Percentiles rank a stretch among this genome's conserved stretches.
Evolutionary conservation across 495 filamentous ascomycete genomes (phyloP).

Genomic region (Neurospora africana): DNA sequence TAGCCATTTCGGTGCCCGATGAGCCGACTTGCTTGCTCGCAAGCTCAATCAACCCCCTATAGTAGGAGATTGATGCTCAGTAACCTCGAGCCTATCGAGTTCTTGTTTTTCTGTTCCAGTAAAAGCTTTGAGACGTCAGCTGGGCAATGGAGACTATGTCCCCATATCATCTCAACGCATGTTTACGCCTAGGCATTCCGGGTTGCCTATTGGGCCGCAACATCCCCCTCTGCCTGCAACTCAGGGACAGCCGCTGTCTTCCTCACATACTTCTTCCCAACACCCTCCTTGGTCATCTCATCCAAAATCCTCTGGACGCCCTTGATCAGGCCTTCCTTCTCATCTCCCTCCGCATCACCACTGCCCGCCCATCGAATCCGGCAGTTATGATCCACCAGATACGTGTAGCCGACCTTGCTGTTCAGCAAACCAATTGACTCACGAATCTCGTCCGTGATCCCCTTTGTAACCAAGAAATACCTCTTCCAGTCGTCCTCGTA

Average conservation of each 20-base stretch:
- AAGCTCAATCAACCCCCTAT: not conserved
- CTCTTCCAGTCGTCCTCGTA: slow-evolving; percentile 50
- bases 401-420: slow-evolving; percentile 85
- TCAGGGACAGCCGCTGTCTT: not conserved
- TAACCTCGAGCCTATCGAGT: not conserved
- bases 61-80: not conserved
- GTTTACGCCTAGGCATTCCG: not conserved
- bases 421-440: slow-evolving; percentile 77
- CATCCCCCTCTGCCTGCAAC: not conserved
- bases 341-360: slow-evolving; percentile 57
- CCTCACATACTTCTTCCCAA: slow-evolving; percentile 7
- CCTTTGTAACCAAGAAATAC: slow-evolving; percentile 78
- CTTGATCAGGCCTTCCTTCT: slow-evolving; percentile 60
- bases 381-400: slow-evolving; percentile 77
- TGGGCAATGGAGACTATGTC: not conserved
- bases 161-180: not conserved
- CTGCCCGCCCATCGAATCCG: slow-evolving; percentile 92
- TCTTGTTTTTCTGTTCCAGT: not conserved
- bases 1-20: not conserved
- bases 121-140: not conserved
- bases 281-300: slow-evolving; percentile 34
- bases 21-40: not conserved
- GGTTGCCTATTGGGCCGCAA: not conserved
- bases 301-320: slow-evolving; percentile 58
- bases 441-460: slow-evolving; percentile 60